Base-by-base conservation (phyloP, 192 early-diverging fungal genomes). In the Coemansia umbellata region DNA sequence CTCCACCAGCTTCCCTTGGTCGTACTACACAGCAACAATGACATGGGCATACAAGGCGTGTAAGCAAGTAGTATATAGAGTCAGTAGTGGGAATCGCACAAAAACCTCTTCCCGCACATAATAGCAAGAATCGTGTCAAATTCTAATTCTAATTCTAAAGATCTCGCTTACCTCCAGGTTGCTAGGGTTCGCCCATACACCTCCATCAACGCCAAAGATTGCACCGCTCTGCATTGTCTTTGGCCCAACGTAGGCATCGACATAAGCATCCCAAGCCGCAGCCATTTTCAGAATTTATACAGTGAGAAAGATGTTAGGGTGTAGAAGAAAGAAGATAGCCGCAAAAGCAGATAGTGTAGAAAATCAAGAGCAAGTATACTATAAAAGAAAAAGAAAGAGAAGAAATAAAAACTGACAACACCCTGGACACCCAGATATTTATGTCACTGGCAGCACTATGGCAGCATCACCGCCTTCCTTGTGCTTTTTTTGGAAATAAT, bases 131-230 rank as follows among this genome's bases (percentile, higher is more conserved):
- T 8, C 18, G 7, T 17, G 39, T 2, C 2, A 21, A 17, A n/a
- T n/a, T 41, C 23, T n/a, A 41, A 22, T 8, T 11, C 43, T n/a
- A n/a, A 35, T 35, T 14, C 33, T 35, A 8, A 35, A 14, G n/a
- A 35, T 2, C 2, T 35, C 0, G 1, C 43, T 13, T 54, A 80
- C 82, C 17, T 78, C 52, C 39, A 43, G 47, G 42, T 24, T 78
- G 26, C 73, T 18, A 53, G 85, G 85, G 45, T 82, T 74, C 21
- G 94, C 93, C 95, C 95, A 98, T 37, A 81, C 51, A 19, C 78
- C 69, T 42, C 88, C 91, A 57, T 91, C 87, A 10, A 58, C 26
- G 50, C 94, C 93, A 70, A 82, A 81, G 66, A 98, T 96, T 45
- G 85, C 85, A 31, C 80, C 94, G 58, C 86, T 69, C 50, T 55